A percentile compares a stretch with the other conserved stretches of the same genome.
Evolutionary conservation across 148 eudicot species (phyloP).

Genomic region (Rhododendron griersonianum): DNA sequence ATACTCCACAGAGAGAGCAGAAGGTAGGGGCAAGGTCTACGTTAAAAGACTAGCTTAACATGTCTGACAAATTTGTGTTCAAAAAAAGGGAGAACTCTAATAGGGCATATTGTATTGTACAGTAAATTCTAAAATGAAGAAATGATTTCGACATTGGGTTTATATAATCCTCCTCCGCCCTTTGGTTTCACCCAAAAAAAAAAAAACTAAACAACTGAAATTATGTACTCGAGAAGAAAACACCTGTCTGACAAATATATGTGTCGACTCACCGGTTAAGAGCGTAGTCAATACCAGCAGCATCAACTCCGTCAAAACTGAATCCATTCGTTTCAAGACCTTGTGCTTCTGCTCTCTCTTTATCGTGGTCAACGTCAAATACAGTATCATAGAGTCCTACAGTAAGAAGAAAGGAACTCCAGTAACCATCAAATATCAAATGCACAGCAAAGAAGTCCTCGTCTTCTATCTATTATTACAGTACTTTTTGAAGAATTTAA

Average conservation of each 20-base stretch:
- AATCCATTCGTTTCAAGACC: slow-evolving; percentile 95
- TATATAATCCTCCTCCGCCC: background rate
- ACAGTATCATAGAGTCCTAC: slow-evolving; percentile 93
- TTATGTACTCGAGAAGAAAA: background rate
- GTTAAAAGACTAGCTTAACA: background rate
- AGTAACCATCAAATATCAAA: background rate
- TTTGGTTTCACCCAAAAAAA: background rate
- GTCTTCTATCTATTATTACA: background rate
- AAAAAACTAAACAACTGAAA: background rate
- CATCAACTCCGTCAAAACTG: slow-evolving; percentile 93
- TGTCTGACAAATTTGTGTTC: background rate
- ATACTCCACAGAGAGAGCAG: background rate
- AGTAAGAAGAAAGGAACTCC: slow-evolving; percentile 10
- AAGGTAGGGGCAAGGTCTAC: background rate
- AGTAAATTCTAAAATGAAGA: background rate
- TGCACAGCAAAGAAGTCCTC: background rate
- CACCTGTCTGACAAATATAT: background rate
- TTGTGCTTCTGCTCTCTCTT: slow-evolving; percentile 81
- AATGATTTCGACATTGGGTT: background rate
- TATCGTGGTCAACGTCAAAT: slow-evolving; percentile 88
- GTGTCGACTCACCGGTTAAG: slow-evolving; percentile 56
- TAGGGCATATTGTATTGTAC: background rate
- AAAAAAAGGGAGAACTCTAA: background rate
- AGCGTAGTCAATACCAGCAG: slow-evolving; percentile 89
- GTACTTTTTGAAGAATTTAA: background rate